phyloP scores from a whole-genome alignment of 257 asterid genomes.

The Nicotiana tabacum region DNA sequence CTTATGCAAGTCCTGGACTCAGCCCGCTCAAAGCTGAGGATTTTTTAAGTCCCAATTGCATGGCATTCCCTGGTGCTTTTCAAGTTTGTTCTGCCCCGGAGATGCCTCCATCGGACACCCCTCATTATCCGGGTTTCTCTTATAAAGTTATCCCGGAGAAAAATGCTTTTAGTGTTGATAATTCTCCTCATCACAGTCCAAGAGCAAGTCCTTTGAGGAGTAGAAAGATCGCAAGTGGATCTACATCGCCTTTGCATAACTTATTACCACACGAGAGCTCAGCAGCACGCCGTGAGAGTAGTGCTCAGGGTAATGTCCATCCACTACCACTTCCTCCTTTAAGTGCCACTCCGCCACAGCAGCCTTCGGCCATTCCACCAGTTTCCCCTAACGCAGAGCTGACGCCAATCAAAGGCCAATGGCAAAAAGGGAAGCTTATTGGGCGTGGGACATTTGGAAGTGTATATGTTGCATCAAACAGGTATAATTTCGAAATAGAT shows the following conservation, averaged over 20 bases:
- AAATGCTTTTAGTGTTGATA: constrained; percentile 32
- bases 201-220: constrained; percentile 13
- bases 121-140: constrained; percentile 25
- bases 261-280: constrained; percentile 16
- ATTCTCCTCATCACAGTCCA: constrained; percentile 61
- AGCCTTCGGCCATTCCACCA: constrained; percentile 36
- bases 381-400: constrained; percentile 36
- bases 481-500: constrained; percentile 29
- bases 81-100: constrained; percentile 77
- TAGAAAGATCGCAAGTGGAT: constrained; percentile 22
- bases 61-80: constrained; percentile 43
- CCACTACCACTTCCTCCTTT: constrained; percentile 86
- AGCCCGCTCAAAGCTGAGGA: constrained; percentile 42
- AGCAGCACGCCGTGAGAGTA: constrained; percentile 33
- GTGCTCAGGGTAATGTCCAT: constrained; percentile 50
- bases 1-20: constrained; percentile 47
- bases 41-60: constrained; percentile 21
- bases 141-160: constrained; percentile 30
- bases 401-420: constrained; percentile 48
- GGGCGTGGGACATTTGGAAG: constrained; percentile 94
- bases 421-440: constrained; percentile 89
- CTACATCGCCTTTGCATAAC: constrained; percentile 32
- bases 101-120: constrained; percentile 39
- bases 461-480: constrained; percentile 85
- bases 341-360: constrained; percentile 34